Evolutionary conservation across 768 basidiomycete species (phyloP), one percentile per base, ranked within the genome.

Genomic region (Hydnomerulius pinastri): DNA sequence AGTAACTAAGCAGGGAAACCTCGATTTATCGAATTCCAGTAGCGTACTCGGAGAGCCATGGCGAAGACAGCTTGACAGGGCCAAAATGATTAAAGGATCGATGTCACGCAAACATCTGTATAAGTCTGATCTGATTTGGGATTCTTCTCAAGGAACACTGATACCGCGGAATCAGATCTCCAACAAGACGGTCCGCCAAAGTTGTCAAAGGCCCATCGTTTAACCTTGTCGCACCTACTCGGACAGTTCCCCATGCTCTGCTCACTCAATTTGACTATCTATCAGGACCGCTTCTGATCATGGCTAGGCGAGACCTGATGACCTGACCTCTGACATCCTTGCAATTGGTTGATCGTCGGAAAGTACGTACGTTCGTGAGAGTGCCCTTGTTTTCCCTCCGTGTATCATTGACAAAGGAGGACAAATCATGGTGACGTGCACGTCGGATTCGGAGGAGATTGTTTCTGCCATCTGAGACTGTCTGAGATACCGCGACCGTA

Each of bases 301-400:
- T 46, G 43, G 28, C 39, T 30, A 23, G 30, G 35, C 53, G 64
- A 56, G 54, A 56, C 56, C 44, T 58, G 54, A 58, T 51, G 51
- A 57, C 52, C 48, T 48, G 52, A 59, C 56, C 56, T 63, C 63
- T 62, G 39, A 46, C 48, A 53, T 43, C 25, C 35, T 41, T 55
- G 46, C 13, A 43, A 53, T 40, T 53, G 49, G 60, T 55, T 46
- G 30, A 57, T 48, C 50, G 43, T 55, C 56, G 61, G 54, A 51
- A 54, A 41, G 48, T 57, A 53, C 65, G 61, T 57, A 48, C 46
- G 35, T 56, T 24, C 62, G 62, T 67, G 64, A 57, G 64, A 69
- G 51, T 24, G 32, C 25, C 24, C 53, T n/a, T 17, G 20, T 39
- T 27, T 50, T 50, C 21, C 35, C 27, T 21, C 33, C 30, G 29